Evolutionary conservation across 148 eudicot species (phyloP).

Genomic region (Euryodendron excelsum): DNA sequence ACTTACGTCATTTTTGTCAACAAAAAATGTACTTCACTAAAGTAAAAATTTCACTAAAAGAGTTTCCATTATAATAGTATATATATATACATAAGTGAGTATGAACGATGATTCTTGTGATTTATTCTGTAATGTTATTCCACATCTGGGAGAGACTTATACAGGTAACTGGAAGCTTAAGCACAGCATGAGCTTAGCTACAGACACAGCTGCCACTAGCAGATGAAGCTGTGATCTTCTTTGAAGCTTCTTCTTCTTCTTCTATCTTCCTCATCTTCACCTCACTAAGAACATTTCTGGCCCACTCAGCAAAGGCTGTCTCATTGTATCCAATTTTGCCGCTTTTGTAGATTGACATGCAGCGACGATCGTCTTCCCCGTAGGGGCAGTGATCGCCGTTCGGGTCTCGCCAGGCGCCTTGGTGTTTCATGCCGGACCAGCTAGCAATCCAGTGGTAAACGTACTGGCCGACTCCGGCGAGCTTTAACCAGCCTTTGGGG

Average conservation of each 20-base stretch:
- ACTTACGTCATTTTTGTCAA: no score
- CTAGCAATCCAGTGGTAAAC: constrained; percentile 61
- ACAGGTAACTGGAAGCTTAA: no score
- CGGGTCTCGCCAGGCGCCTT: constrained; percentile 66
- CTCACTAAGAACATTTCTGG: constrained; percentile 44
- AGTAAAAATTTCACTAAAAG: no score
- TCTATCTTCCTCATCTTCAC: constrained; percentile 36
- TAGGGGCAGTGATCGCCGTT: constrained; percentile 45
- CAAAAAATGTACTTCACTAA: no score
- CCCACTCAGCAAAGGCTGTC: constrained; percentile 56
- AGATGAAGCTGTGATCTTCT: neutral
- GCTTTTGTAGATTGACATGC: constrained; percentile 63
- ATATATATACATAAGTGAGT: no score
- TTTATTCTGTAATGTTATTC: no score
- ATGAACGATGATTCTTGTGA: no score
- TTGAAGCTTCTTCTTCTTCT: constrained; percentile 19
- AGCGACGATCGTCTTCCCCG: constrained; percentile 52
- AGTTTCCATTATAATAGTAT: no score
- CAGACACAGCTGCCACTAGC: constrained; percentile 24
- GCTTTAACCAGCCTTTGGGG: constrained; percentile 81
- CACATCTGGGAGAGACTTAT: no score
- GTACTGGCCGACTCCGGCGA: constrained; percentile 72
- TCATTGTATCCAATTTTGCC: constrained; percentile 56
- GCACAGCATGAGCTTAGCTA: constrained; percentile 8
- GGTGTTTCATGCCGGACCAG: constrained; percentile 80